These are phyloP conservation scores for Odonthalia washingtoniensis DNA, from an alignment of 31 red algal species.

Conservation along the genomic window DNA sequence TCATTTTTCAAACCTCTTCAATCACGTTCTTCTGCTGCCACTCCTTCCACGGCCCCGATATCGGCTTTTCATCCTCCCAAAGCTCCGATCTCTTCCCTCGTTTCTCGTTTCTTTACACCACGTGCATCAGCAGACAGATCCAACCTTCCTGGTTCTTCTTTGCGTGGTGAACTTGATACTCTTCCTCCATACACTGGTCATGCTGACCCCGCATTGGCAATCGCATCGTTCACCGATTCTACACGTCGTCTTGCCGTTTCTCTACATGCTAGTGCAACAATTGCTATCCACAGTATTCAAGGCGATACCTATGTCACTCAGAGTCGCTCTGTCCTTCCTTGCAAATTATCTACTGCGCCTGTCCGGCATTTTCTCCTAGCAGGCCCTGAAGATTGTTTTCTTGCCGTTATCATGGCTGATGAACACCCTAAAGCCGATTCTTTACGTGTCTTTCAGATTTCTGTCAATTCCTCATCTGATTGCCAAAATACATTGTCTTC, in stretches of 20 bases:
- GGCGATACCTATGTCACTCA: not conserved
- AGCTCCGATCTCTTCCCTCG: not conserved
- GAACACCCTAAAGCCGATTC: conserved; percentile 78
- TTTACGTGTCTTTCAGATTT: conserved; percentile 58
- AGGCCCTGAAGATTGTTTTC: conserved; percentile 39
- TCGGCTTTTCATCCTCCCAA: not conserved
- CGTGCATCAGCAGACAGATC: not conserved
- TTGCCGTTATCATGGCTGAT: conserved; percentile 67
- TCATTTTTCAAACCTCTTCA: not conserved
- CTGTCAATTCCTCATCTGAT: conserved; percentile 27
- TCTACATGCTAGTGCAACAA: not conserved
- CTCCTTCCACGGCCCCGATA: not conserved
- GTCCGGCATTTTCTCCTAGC: conserved; percentile 63
- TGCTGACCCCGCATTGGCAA: not conserved
- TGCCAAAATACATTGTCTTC: conserved; percentile 36
- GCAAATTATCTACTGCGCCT: conserved; percentile 37
- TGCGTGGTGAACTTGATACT: not conserved
- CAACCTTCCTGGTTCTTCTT: not conserved
- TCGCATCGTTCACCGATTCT: not conserved
- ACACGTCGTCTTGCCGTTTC: not conserved
- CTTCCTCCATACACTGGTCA: not conserved
- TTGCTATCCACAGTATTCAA: not conserved
- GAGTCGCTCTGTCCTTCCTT: conserved; percentile 11
- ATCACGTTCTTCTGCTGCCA: not conserved
- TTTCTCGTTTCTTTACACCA: not conserved